These are phyloP conservation scores for Ilex asprella DNA, from an alignment of 257 asterid species.

Conservation along the genomic window DNA sequence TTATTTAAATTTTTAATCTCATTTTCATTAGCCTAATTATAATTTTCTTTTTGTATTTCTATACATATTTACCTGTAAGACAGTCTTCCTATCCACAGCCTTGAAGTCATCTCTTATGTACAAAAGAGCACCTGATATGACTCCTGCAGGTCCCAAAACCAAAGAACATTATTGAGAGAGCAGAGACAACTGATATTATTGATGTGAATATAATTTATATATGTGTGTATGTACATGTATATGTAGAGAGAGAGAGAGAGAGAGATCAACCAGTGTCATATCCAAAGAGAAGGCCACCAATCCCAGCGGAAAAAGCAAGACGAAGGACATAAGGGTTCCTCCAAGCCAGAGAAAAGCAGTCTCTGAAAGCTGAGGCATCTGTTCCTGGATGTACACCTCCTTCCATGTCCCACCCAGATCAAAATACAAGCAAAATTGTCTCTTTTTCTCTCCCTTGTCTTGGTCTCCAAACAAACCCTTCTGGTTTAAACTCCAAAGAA, in stretches of 20 bases:
- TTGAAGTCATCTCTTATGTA: slow-evolving; percentile 49
- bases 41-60: too few species aligned
- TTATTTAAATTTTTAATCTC: too few species aligned
- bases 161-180: neutral
- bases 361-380: slow-evolving; percentile 26
- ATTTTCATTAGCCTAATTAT: too few species aligned
- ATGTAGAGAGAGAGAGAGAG: neutral
- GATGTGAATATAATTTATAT: neutral
- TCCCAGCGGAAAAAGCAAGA: slow-evolving; percentile 49
- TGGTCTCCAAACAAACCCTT: too few species aligned
- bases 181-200: neutral
- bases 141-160: slow-evolving; percentile 20
- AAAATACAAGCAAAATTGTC: too few species aligned
- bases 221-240: neutral
- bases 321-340: slow-evolving; percentile 40
- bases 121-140: slow-evolving; percentile 47
- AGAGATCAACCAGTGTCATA: slow-evolving; percentile 33
- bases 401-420: slow-evolving; percentile 15
- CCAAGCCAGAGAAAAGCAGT: slow-evolving; percentile 24
- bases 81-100: slow-evolving; percentile 33
- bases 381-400: slow-evolving; percentile 17
- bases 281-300: slow-evolving; percentile 51
- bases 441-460: too few species aligned
- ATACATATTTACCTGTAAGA: slow-evolving; percentile 50
- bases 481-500: too few species aligned